Evolutionary conservation across 2,329 filamentous ascomycete species (phyloP).

Genomic region (Alternaria infectoria): DNA sequence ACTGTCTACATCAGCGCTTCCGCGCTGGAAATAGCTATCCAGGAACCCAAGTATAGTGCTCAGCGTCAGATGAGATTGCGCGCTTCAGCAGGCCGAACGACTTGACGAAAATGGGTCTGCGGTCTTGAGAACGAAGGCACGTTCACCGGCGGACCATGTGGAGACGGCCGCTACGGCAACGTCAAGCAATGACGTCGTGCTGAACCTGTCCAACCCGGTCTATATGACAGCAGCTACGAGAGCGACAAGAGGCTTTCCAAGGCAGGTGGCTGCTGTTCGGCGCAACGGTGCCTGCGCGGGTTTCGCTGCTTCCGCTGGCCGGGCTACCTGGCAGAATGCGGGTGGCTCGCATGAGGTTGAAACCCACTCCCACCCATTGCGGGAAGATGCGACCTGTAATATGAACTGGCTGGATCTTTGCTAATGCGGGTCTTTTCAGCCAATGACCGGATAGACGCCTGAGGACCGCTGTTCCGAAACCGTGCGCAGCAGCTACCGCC

Average conservation of each 20-base stretch:
- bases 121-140: not conserved
- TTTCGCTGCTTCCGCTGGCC: slow-evolving; percentile 41
- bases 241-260: slow-evolving; percentile 26
- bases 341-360: slow-evolving; percentile 45
- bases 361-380: slow-evolving; percentile 43
- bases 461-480: slow-evolving; percentile 49
- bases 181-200: slow-evolving; percentile 14
- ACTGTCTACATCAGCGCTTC: slow-evolving; percentile 18
- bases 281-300: slow-evolving; percentile 35
- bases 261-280: slow-evolving; percentile 20
- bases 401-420: slow-evolving; percentile 29
- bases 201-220: not conserved
- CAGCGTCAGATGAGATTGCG: slow-evolving; percentile 21
- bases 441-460: slow-evolving; percentile 45
- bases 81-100: slow-evolving; percentile 12
- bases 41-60: slow-evolving; percentile 24
- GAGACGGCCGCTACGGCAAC: not conserved
- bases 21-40: slow-evolving; percentile 21
- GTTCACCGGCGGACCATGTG: not conserved
- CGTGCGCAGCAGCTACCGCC: slow-evolving; percentile 39
- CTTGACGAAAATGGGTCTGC: slow-evolving; percentile 9
- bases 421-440: slow-evolving; percentile 37
- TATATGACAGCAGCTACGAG: slow-evolving; percentile 12
- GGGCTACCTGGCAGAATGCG: slow-evolving; percentile 29
- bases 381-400: slow-evolving; percentile 34